These are phyloP conservation scores for Colletotrichum sp. DNA, from an alignment of 2,329 filamentous ascomycete genomes.

Conservation along the genomic window DNA sequence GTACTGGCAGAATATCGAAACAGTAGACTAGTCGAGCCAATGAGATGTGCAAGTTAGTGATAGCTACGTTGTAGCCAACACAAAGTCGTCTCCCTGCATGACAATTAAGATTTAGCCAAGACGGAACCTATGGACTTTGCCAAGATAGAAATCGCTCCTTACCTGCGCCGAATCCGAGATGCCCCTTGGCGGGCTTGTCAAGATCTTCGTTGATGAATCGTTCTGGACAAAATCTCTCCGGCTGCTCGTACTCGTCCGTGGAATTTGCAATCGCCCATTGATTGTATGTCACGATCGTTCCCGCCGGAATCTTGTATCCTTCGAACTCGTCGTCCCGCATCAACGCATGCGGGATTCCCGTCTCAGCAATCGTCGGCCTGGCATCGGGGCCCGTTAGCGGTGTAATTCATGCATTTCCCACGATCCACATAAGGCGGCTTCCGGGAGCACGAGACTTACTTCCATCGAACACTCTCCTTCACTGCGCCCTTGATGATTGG, in stretches of 20 bases:
- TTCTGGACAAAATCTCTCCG: background rate
- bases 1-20: background rate
- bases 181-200: background rate
- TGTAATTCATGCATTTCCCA: background rate
- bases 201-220: background rate
- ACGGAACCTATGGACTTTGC: background rate
- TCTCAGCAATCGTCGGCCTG: background rate
- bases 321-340: background rate
- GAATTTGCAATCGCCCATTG: background rate
- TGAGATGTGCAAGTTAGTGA: background rate
- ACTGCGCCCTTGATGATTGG: background rate
- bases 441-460: background rate
- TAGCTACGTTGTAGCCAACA: background rate
- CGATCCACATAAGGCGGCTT: background rate
- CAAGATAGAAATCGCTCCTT: background rate
- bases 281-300: background rate
- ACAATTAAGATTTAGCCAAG: background rate
- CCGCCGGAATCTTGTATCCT: background rate
- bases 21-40: background rate
- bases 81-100: background rate
- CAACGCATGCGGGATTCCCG: background rate
- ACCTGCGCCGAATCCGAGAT: background rate
- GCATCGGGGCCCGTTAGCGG: background rate
- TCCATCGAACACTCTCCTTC: background rate
- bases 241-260: background rate